Evolutionary conservation across 306 rosid genomes (phyloP).

Genomic region (Dicorynia guianensis): DNA sequence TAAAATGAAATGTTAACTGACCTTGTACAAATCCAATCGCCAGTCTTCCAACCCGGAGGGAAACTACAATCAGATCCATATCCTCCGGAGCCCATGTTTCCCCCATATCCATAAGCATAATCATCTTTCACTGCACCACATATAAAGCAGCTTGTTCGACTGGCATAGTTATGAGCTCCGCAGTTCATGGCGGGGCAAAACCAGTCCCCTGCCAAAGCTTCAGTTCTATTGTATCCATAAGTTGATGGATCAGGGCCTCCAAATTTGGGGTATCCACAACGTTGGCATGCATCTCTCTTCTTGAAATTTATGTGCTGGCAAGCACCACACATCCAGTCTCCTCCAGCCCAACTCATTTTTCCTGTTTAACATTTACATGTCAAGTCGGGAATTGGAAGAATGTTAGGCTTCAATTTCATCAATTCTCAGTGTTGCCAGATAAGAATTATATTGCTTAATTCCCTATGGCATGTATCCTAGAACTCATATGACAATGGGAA

Average conservation of each 20-base stretch:
- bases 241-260: constrained; percentile 91
- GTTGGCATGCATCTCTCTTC: constrained; percentile 86
- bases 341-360: constrained; percentile 92
- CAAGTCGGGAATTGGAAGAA: constrained; percentile 26
- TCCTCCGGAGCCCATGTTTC: constrained; percentile 51
- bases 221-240: constrained; percentile 66
- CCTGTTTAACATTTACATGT: constrained; percentile 32
- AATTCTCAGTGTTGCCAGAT: constrained; percentile 27
- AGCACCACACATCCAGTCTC: constrained; percentile 95
- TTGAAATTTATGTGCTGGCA: constrained; percentile 92
- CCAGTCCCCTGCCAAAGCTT: constrained; percentile 96
- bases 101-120: constrained; percentile 55
- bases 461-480: constrained; percentile 29
- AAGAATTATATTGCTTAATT: constrained; percentile 5
- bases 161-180: constrained; percentile 94
- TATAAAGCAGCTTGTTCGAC: constrained; percentile 75
- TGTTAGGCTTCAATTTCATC: constrained; percentile 8
- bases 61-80: constrained; percentile 63
- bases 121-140: constrained; percentile 72
- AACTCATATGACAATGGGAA: constrained; percentile 25
- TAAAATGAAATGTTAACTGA: constrained; percentile 45
- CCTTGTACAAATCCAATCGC: constrained; percentile 96
- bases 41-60: constrained; percentile 97
- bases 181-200: constrained; percentile 71
- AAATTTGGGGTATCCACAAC: constrained; percentile 82